These are phyloP conservation scores for Aspergillus olivimuriae DNA, from an alignment of 495 filamentous ascomycete genomes.

Conservation along the genomic window DNA sequence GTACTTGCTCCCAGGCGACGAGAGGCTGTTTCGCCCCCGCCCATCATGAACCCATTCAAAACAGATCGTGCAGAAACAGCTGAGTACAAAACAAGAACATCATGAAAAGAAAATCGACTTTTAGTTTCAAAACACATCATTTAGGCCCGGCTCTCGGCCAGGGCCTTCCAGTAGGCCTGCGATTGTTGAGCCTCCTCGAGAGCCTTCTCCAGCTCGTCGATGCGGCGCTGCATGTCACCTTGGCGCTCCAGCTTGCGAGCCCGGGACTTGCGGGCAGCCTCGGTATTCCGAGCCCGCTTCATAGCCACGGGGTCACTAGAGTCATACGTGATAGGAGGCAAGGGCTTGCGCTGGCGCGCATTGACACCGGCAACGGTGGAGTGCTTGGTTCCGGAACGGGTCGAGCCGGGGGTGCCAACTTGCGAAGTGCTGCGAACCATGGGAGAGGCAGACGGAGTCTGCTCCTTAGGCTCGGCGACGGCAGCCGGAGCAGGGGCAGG, in stretches of 20 bases:
- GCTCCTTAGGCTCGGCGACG: slow-evolving; percentile 25
- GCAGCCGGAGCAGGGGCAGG: slow-evolving; percentile 22
- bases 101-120: slow-evolving; percentile 16
- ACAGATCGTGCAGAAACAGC: slow-evolving; percentile 12
- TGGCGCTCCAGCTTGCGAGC: slow-evolving; percentile 70
- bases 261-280: slow-evolving; percentile 91
- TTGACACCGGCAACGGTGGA: slow-evolving; percentile 66
- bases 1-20: slow-evolving; percentile 24
- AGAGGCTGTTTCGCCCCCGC: slow-evolving; percentile 29
- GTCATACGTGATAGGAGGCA: slow-evolving; percentile 61
- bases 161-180: slow-evolving; percentile 54
- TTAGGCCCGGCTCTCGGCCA: slow-evolving; percentile 42
- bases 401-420: slow-evolving; percentile 38
- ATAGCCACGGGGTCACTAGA: slow-evolving; percentile 65
- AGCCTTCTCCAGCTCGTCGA: slow-evolving; percentile 41
- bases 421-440: slow-evolving; percentile 14
- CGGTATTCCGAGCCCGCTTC: slow-evolving; percentile 93
- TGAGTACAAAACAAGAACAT: slow-evolving; percentile 7
- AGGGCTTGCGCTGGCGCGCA: slow-evolving; percentile 66
- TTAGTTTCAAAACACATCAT: slow-evolving; percentile 16
- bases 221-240: slow-evolving; percentile 51
- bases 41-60: slow-evolving; percentile 20
- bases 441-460: slow-evolving; percentile 34
- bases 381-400: slow-evolving; percentile 44
- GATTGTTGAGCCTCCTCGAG: slow-evolving; percentile 41